Base-by-base conservation (phyloP, 2,329 filamentous ascomycete genomes). In the Ceratocystis eucalypticola region DNA sequence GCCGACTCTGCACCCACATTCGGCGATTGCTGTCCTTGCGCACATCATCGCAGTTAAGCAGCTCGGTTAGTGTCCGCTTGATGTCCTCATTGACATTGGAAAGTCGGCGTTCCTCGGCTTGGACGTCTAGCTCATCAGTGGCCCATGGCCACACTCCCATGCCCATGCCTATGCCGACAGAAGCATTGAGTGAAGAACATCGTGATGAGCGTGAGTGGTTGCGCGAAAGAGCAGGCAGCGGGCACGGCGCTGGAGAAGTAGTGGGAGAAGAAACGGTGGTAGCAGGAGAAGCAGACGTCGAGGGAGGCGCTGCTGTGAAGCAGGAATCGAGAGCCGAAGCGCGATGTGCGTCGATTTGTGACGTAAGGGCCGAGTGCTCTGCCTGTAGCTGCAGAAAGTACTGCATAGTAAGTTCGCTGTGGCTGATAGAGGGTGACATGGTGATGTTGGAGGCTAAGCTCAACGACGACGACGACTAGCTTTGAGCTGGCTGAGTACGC, bases 51-150 rank as follows among this genome's bases (percentile, higher is more conserved):
- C 81, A 84, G 74, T 85, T 86, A 70, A 86, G 78, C 15, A 86
- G 78, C 72, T 84, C 82, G 5, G 82, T 86, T 70, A 86, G 72
- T 1, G 82, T 80, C 41, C 82, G 78, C 75, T 86, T 86, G 75
- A 85, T 82, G 70, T 80, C 79, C 73, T 84, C 82, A 73, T 83
- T 84, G 73, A 84, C 79, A 69, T 80, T 77, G 63, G 77, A 82
- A 10, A 84, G 77, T 68, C 78, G 80, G 69, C 80, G 77, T 71
- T 84, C 80, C 71, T 80, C 79, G 70, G 53, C 53, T 22, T 57
- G 53, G 5, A 57, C 53, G 53, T 82, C 79, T 2, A 45, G 25
- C 77, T 71, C 41, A 80, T 78, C 28, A 77, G 41, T 67, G 41
- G 53, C 48, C n/a, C 64, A 28, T 25, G 65, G 57, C 48, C 53